Conservation (phyloP, 2,329 filamentous ascomycete genomes). For the Diaporthe citriasiana region DNA sequence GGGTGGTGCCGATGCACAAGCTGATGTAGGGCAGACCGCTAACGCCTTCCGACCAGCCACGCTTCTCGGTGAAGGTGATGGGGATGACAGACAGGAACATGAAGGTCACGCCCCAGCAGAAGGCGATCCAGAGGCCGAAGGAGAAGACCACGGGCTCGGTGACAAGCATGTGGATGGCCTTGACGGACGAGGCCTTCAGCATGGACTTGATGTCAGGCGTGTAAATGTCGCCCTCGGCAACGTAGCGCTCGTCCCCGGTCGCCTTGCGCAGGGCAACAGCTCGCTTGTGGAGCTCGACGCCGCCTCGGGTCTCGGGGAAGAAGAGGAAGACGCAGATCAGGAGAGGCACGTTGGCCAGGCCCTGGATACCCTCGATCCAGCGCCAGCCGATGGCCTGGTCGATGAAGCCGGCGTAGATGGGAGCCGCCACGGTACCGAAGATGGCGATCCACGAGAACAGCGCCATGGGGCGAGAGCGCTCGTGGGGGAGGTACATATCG, state of each 20-base stretch:
- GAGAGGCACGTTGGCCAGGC: constrained; percentile 64
- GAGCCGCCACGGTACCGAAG: constrained; percentile 65
- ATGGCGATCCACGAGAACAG: constrained; percentile 64
- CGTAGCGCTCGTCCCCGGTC: constrained; percentile 64
- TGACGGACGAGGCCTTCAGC: constrained; percentile 64
- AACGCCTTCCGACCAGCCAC: constrained; percentile 65
- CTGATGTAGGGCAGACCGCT: constrained; percentile 65
- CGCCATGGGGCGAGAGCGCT: constrained; percentile 62
- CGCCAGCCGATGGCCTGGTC: constrained; percentile 66
- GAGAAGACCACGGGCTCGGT: constrained; percentile 42
- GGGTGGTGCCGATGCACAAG: constrained; percentile 61
- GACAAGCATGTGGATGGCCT: constrained; percentile 41
- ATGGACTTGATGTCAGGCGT: constrained; percentile 62
- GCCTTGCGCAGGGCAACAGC: constrained; percentile 61
- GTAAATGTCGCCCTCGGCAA: constrained; percentile 64
- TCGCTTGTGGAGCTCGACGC: constrained; percentile 58
- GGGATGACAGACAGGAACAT: constrained; percentile 66
- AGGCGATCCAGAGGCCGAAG: constrained; percentile 42
- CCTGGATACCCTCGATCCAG: constrained; percentile 68
- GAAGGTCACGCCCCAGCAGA: constrained; percentile 65
- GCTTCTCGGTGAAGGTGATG: constrained; percentile 65
- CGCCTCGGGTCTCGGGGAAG: constrained; percentile 48
- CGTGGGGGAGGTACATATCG: constrained; percentile 62
- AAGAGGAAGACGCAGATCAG: constrained; percentile 45
- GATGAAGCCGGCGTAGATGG: constrained; percentile 68